Base-by-base conservation (phyloP, 495 filamentous ascomycete genomes). In the Penicillium paxilli region DNA sequence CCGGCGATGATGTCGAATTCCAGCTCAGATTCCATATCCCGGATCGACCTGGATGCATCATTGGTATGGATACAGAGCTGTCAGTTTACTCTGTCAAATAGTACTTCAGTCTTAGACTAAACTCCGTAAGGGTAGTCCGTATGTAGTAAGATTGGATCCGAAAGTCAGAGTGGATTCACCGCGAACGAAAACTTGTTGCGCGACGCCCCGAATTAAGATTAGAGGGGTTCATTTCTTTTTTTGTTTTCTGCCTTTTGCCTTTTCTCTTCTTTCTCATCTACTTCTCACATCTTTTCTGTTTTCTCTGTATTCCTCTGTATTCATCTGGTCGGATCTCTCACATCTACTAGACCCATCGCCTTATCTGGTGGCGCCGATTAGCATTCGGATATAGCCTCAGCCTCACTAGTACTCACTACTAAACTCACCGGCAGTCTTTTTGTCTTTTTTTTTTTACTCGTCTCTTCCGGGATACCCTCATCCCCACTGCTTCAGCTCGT, bases 141-240 rank as follows among this genome's bases (percentile, higher is more conserved):
- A n/a, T n/a, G n/a, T n/a, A n/a, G 23, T 19, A 44, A 22, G 20
- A 16, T 38, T 44, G 49, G 38, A 19, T 44, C 16, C 9, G 22
- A 49, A n/a, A n/a, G n/a, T n/a, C n/a, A n/a, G 40, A 49, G 38
- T 49, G 52, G 54, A 24, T 38, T 38, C 35, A 38, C 35, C n/a
- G 35, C 35, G 35, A 38, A 38, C 37, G 21, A 58, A 50, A 53
- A 52, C 50, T 47, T 53, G 49, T 49, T 51, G 33, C 30, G 30
- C 11, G n/a, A n/a, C 45, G 24, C 44, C 19, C 33, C 47, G 42
- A 37, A 52, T 49, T 58, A 58, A 58, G 50, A 57, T 57, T 57
- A 54, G 28, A 11, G 5, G 19, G 26, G 3, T 35, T 51, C 25
- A 19, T 38, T 48, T 57, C 17, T 52, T 45, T 54, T 49, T 60